Conservation (phyloP, 2,329 filamentous ascomycete genomes). For the Epicoccum sorghinum region DNA sequence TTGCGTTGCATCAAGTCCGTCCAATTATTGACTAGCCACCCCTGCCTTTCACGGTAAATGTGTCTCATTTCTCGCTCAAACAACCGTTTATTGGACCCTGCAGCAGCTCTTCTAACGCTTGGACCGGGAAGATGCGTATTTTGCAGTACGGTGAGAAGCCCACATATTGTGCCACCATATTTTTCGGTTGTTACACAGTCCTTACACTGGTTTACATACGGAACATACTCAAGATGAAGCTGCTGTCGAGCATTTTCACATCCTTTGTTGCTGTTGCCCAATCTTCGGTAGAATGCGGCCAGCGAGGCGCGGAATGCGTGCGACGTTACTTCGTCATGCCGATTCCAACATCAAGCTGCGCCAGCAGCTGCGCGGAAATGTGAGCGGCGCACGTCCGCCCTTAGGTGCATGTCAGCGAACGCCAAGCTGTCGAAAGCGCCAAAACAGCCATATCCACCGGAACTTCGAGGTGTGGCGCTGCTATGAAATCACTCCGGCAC, state of each 20-base stretch:
- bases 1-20: constrained; percentile 14
- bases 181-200: no score
- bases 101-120: constrained; percentile 25
- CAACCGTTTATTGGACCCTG: constrained; percentile 36
- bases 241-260: neutral
- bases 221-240: neutral
- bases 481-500: neutral
- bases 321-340: constrained; percentile 14
- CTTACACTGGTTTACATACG: neutral
- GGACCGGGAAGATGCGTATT: constrained; percentile 12
- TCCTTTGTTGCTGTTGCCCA: neutral
- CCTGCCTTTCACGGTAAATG: constrained; percentile 11
- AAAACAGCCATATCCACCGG: constrained; percentile 15
- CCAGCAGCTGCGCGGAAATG: constrained; percentile 13
- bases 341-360: constrained; percentile 7
- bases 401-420: constrained; percentile 4
- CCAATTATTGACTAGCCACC: constrained; percentile 15
- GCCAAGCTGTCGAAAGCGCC: constrained; percentile 25
- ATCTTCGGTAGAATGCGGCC: constrained; percentile 13
- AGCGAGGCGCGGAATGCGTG: constrained; percentile 6
- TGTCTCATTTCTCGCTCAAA: constrained; percentile 19
- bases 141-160: constrained; percentile 21
- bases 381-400: constrained; percentile 20
- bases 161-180: constrained; percentile 11
- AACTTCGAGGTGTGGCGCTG: neutral